Percentiles rank a stretch among this genome's conserved stretches.
Conservation (phyloP, 768 basidiomycete species). For the Boletus sp. region DNA sequence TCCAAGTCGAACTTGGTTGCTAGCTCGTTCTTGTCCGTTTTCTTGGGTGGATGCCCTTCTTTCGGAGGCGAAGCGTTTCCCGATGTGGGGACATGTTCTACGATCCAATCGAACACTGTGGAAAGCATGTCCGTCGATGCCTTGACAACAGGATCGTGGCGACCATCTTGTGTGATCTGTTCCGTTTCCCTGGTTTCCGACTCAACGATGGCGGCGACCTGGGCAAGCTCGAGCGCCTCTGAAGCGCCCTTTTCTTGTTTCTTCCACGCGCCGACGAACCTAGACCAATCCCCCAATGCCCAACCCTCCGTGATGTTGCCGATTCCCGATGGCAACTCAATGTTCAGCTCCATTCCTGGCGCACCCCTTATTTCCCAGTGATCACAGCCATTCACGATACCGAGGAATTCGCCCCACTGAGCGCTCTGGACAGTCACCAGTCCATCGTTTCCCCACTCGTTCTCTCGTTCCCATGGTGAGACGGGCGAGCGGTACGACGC, state of each 20-base stretch:
- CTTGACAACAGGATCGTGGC: conserved; percentile 56
- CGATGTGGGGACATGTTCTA: conserved; percentile 60
- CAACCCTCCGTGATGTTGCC: conserved; percentile 42
- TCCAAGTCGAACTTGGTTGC: conserved; percentile 77
- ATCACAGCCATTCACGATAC: conserved; percentile 84
- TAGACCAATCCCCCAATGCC: conserved; percentile 55
- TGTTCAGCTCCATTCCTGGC: conserved; percentile 66
- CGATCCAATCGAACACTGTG: conserved; percentile 76
- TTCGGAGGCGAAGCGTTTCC: conserved; percentile 23
- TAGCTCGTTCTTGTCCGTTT: conserved; percentile 46
- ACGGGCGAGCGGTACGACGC: conserved; percentile 13
- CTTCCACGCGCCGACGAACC: conserved; percentile 61
- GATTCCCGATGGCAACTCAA: conserved; percentile 56
- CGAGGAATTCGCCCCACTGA: conserved; percentile 95
- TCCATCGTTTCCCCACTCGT: conserved; percentile 85
- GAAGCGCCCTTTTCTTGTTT: conserved; percentile 47
- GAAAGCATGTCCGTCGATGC: conserved; percentile 72
- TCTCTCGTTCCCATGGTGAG: conserved; percentile 49
- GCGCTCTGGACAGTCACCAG: conserved; percentile 91
- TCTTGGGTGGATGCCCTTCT: conserved; percentile 14
- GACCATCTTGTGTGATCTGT: conserved; percentile 28
- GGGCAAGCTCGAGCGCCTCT: conserved; percentile 32
- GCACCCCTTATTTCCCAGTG: conserved; percentile 97
- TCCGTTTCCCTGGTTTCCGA: conserved; percentile 14
- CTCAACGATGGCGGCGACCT: conserved; percentile 11